Base-by-base conservation (phyloP, 805 yeast species). In the Pichia membranifaciens region DNA sequence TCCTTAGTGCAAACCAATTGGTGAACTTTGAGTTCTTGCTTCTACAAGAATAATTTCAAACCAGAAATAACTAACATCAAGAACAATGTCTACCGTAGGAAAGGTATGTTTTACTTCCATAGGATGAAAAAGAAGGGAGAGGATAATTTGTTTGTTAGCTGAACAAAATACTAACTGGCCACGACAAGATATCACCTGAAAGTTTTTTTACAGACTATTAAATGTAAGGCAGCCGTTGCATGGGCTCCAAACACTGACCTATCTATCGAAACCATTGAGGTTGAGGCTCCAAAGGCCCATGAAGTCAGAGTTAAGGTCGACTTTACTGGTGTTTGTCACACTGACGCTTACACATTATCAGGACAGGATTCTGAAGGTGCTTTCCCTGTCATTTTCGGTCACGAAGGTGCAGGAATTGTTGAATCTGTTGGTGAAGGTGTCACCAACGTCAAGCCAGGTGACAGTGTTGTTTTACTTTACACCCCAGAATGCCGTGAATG, bases 401-500 rank as follows among this genome's bases (percentile, higher is more conserved):
- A 93, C 70, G 99, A 93, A 70, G 96, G 97, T 70, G 96, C 97
- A 35, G 99, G 99, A 62, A 74, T 87, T 52, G 98, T 93, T 39
- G 99, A 91, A 73, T 78, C 88, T 44, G 77, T 93, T 38, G 99
- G 99, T 61, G 96, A 86, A 64, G 97, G 87, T 55, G 99, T 93
- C 51, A 82, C 89, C 51, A 78, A 70, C 60, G 96, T 91, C 58
- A 86, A 88, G 71, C 82, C 75, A 34, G 99, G 99, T 57, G 99
- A 93, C 69, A 84, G 83, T 56, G 99, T 93, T 52, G 78, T 95
- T 59, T 90, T 95, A 18, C 73, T 93, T 39, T 95, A 93, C 79
- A 93, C 98, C 33, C 96, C 99, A 45, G 99, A 95, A 70, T 93
- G 99, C 73, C 73, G 75, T 54, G 86, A 89, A 68, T 93, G 99